phyloP scores from a whole-genome alignment of 176 grass and related monocot species.

The Carex cristatella region DNA sequence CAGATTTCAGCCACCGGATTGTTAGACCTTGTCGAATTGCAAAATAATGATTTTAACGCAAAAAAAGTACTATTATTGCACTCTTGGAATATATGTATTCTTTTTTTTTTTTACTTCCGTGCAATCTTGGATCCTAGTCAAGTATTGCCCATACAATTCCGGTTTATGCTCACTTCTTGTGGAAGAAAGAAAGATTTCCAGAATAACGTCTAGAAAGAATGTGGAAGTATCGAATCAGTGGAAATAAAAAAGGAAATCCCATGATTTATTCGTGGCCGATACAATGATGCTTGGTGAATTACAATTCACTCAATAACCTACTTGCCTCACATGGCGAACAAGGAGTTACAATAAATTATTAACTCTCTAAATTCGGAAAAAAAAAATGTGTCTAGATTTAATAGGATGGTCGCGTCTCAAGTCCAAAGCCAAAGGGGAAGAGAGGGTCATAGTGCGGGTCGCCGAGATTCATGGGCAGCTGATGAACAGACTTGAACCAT shows the following conservation, averaged over 20 bases:
- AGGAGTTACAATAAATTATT: not conserved
- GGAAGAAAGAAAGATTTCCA: not conserved
- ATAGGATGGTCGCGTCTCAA: constrained; percentile 26
- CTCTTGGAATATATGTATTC: not conserved
- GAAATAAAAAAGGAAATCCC: not conserved
- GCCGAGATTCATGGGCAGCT: constrained; percentile 69
- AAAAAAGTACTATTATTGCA: not conserved
- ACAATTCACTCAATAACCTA: not conserved
- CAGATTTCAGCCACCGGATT: not conserved
- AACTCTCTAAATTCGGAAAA: not conserved
- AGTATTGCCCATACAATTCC: not conserved
- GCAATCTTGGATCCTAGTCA: not conserved
- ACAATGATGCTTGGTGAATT: not conserved
- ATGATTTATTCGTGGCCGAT: constrained; percentile 15
- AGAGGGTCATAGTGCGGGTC: constrained; percentile 53
- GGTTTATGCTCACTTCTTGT: not conserved
- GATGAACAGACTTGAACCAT: constrained; percentile 56
- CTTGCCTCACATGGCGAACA: not conserved
- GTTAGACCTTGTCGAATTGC: not conserved
- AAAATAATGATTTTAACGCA: not conserved
- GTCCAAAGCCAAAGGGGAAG: constrained; percentile 56
- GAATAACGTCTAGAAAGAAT: not conserved
- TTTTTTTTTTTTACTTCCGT: not conserved
- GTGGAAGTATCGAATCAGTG: not conserved
- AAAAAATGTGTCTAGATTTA: not conserved